Evolutionary conservation across 768 basidiomycete species (phyloP), one percentile per base, ranked within the genome.

Genomic region (Coprinopsis strossmayeri): DNA sequence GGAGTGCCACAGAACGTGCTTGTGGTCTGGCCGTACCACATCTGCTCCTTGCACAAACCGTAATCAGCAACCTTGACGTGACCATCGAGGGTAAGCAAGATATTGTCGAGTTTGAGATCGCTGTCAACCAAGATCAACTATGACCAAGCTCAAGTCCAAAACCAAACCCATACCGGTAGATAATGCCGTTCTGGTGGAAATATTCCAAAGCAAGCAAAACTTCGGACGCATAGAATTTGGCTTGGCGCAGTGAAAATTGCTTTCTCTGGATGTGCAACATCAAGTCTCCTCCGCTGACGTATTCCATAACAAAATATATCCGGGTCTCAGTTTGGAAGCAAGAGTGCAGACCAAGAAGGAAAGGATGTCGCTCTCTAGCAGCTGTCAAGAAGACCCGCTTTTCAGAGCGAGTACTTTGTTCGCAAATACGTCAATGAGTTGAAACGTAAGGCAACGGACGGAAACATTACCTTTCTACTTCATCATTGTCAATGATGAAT

Each of bases 301-400:
- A 99, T 69, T 98, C 96, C 96, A 99, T 98, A 57, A 98, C 96
- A 63, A 99, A 98, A 73, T 99, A 99, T 45, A 99, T 87, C 18
- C 96, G 87, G 3, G 96, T 98, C 67, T 98, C 96, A 3, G 96
- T 98, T 70, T 99, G 96, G 82, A 99, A 99, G 73, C 96, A 98
- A 13, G 95, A 98, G 62, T 98, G 96, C 34, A 99, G 74, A 11
- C 87, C 91, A 54, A 99, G 84, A 34, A 99, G 69, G 81, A 99
- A 99, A 0, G 96, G 96, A 69, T 99, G 96, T 3, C 94, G 82
- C 64, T 98, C 93, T 52, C 87, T 79, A 3, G 96, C 95, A n/a
- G 96, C 95, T 12, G 95, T 85, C 50, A 98, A 70, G 71, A 97
- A 98, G 32, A 99, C 96, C 23, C 96, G 89, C 68, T 99, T 99